Percentiles rank a stretch among this genome's conserved stretches.
phyloP scores from a whole-genome alignment of 179 eudicot genomes.

The Nepenthes alata region DNA sequence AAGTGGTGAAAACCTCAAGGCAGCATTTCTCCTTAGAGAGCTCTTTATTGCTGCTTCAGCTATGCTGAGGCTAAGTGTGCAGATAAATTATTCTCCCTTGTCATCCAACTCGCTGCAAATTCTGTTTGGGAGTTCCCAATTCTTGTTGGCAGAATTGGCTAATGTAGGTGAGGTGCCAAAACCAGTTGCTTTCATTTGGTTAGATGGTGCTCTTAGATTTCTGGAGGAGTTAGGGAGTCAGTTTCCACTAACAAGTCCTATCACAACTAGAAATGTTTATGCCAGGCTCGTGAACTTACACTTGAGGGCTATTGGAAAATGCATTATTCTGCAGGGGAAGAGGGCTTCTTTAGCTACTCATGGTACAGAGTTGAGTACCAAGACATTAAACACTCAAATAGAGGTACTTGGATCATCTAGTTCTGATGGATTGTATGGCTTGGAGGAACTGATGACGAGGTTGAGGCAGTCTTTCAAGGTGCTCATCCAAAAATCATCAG shows the following conservation, averaged over 20 bases:
- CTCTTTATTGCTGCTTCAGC: conserved; percentile 62
- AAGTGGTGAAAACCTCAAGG: conserved; percentile 53
- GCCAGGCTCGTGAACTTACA: conserved; percentile 56
- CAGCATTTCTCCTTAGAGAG: conserved; percentile 55
- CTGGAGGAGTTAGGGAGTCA: conserved; percentile 64
- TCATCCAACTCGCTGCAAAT: conserved; percentile 29
- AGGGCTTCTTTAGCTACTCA: conserved; percentile 59
- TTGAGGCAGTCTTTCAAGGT: conserved; percentile 57
- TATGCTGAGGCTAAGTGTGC: conserved; percentile 50
- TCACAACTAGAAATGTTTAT: conserved; percentile 30
- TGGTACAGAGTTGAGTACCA: conserved; percentile 54
- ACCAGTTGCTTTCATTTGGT: conserved; percentile 39
- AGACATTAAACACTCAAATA: conserved; percentile 20
- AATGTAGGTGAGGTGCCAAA: conserved; percentile 25
- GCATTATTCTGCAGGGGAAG: conserved; percentile 79
- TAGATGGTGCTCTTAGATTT: conserved; percentile 61
- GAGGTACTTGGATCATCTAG: conserved; percentile 18
- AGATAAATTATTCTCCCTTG: conserved; percentile 31
- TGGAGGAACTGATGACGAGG: conserved; percentile 51
- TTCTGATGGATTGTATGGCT: conserved; percentile 21
- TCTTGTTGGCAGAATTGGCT: conserved; percentile 44
- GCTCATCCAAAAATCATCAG: conserved; percentile 51
- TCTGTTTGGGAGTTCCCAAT: conserved; percentile 44
- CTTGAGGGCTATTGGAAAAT: conserved; percentile 65
- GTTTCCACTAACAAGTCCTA: conserved; percentile 30